Percentiles rank a stretch among this genome's conserved stretches.
These are phyloP conservation scores for Mycena venus DNA, from an alignment of 768 basidiomycete species.

Conservation along the genomic window DNA sequence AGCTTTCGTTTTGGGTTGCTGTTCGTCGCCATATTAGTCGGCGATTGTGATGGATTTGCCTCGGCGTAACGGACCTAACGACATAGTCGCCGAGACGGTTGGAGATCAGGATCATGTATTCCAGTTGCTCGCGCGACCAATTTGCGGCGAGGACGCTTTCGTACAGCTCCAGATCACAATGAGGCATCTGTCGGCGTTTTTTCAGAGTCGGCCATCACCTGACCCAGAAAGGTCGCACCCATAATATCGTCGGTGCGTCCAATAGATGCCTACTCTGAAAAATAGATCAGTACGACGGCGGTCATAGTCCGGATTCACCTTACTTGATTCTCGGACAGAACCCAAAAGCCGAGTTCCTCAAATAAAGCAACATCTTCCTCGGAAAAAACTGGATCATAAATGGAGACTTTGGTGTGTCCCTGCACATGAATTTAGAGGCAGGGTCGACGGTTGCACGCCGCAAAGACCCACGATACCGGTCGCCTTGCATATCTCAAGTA, in stretches of 20 bases:
- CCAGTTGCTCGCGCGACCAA: slow-evolving; percentile 62
- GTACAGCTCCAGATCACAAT: slow-evolving; percentile 81
- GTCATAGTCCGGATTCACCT: slow-evolving; percentile 41
- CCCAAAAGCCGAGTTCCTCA: slow-evolving; percentile 53
- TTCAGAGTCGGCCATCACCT: background rate
- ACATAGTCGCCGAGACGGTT: slow-evolving; percentile 77
- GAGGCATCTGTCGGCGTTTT: slow-evolving; percentile 67
- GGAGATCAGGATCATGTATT: slow-evolving; percentile 69
- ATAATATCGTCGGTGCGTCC: slow-evolving; percentile 69
- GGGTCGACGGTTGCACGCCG: background rate
- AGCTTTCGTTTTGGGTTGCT: slow-evolving; percentile 70
- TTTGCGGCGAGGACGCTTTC: slow-evolving; percentile 66
- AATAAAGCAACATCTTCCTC: slow-evolving; percentile 68
- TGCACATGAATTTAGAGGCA: slow-evolving; percentile 44
- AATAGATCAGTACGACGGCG: background rate
- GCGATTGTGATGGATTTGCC: background rate
- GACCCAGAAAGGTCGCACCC: slow-evolving; percentile 33
- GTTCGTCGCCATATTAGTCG: slow-evolving; percentile 22
- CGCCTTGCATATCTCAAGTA: slow-evolving; percentile 65
- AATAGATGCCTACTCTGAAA: slow-evolving; percentile 49
- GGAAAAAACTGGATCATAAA: slow-evolving; percentile 85
- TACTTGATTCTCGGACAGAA: slow-evolving; percentile 63
- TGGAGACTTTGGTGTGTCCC: slow-evolving; percentile 61
- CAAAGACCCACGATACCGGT: slow-evolving; percentile 71
- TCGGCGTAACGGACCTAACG: slow-evolving; percentile 63